phyloP scores from a whole-genome alignment of 2,329 filamentous ascomycete genomes.

The Xylaria sp. region DNA sequence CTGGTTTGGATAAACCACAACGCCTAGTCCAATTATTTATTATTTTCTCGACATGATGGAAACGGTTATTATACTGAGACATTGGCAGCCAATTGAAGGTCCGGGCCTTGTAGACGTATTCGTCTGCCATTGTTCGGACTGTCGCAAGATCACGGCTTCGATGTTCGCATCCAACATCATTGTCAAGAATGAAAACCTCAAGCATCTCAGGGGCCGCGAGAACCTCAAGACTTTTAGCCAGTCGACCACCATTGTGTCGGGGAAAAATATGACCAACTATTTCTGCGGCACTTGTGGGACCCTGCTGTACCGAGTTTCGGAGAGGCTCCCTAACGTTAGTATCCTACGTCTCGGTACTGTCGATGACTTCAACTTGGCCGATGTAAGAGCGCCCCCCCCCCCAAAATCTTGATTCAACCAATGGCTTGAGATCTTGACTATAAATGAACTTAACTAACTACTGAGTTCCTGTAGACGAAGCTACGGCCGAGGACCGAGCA shows the following conservation, averaged over 20 bases:
- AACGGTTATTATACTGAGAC: conserved; percentile 15
- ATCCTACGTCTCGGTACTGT: conserved; percentile 69
- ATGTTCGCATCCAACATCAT: conserved; percentile 72
- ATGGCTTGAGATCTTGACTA: not conserved
- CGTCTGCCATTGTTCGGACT: conserved; percentile 71
- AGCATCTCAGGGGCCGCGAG: conserved; percentile 62
- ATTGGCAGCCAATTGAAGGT: conserved; percentile 56
- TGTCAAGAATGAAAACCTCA: conserved; percentile 57
- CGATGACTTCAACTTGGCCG: conserved; percentile 68
- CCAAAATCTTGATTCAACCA: not conserved
- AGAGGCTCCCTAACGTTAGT: conserved; percentile 56
- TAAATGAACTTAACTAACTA: conserved; percentile 6
- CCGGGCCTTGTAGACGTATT: conserved; percentile 62
- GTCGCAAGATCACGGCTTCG: conserved; percentile 70
- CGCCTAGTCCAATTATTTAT: not conserved
- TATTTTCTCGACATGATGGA: not conserved
- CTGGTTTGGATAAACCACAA: not conserved
- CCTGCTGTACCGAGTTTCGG: conserved; percentile 67
- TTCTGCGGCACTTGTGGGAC: conserved; percentile 71
- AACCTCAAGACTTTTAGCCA: conserved; percentile 61
- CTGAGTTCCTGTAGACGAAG: conserved; percentile 52
- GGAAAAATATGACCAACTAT: conserved; percentile 67
- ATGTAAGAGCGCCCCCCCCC: conserved; percentile 46
- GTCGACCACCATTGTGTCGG: conserved; percentile 58
- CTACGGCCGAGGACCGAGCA: conserved; percentile 65